Conservation (phyloP, 2,329 filamentous ascomycete genomes). For the Bipolaris zeicola region DNA sequence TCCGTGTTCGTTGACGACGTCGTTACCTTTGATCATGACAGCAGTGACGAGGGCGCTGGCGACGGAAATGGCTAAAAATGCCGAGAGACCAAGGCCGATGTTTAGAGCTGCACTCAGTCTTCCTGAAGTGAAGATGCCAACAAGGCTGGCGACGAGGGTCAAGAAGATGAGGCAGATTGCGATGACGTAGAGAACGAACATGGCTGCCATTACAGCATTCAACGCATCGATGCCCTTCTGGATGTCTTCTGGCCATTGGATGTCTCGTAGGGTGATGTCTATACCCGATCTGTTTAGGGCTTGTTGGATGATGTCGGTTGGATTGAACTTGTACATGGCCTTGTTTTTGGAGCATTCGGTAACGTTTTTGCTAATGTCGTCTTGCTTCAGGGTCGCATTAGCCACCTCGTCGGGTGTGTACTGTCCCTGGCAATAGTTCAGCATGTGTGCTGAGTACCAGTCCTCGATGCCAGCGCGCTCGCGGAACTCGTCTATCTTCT, state of each 20-base stretch:
- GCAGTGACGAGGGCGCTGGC: conserved; percentile 77
- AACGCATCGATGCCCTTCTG: conserved; percentile 60
- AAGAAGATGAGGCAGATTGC: conserved; percentile 60
- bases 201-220: conserved; percentile 56
- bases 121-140: conserved; percentile 53
- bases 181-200: conserved; percentile 65
- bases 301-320: conserved; percentile 55
- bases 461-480: conserved; percentile 60
- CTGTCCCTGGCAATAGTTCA: conserved; percentile 63
- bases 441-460: conserved; percentile 66
- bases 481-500: conserved; percentile 54
- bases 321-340: conserved; percentile 63
- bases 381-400: conserved; percentile 50
- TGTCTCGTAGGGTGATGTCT: conserved; percentile 56
- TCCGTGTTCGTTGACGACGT: conserved; percentile 61
- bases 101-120: conserved; percentile 58
- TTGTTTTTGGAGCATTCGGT: conserved; percentile 61
- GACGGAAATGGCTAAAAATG: conserved; percentile 66
- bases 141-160: conserved; percentile 54
- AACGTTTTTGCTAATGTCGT: conserved; percentile 57
- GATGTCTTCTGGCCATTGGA: conserved; percentile 64
- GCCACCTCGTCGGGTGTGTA: conserved; percentile 52
- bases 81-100: conserved; percentile 56
- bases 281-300: conserved; percentile 53
- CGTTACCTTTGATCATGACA: conserved; percentile 59